Percentiles rank a stretch among this genome's conserved stretches.
Conservation (phyloP, 2,329 filamentous ascomycete species). For the Sclerotiophoma versabilis region DNA sequence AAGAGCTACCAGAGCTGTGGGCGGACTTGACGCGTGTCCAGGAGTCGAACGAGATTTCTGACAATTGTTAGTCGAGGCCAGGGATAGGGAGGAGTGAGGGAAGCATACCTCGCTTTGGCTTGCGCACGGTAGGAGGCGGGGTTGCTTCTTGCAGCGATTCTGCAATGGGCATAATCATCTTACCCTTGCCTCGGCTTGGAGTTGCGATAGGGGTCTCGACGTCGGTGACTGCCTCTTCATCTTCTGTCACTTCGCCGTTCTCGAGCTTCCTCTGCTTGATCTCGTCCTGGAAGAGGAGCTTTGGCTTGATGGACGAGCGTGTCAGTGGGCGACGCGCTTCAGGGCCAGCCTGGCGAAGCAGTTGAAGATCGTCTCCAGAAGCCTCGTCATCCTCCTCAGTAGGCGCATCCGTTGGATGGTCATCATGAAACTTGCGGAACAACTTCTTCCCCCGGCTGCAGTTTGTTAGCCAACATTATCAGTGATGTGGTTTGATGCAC, state of each 20-base stretch:
- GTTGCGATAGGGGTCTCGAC: conserved; percentile 52
- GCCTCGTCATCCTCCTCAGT: conserved; percentile 39
- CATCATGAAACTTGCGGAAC: conserved; percentile 71
- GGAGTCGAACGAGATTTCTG: conserved; percentile 62
- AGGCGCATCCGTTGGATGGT: conserved; percentile 44
- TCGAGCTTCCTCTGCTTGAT: conserved; percentile 54
- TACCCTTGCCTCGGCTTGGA: conserved; percentile 38
- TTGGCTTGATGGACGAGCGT: conserved; percentile 74
- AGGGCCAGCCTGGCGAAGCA: conserved; percentile 46
- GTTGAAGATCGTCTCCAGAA: conserved; percentile 50
- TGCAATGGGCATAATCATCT: conserved; percentile 60
- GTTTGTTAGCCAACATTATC: background rate
- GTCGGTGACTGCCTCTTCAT: conserved; percentile 66
- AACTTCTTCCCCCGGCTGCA: conserved; percentile 74
- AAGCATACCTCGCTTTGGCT: conserved; percentile 64
- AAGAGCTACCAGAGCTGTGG: conserved; percentile 44
- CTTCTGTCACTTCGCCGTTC: conserved; percentile 54
- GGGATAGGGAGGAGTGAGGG: too few species aligned
- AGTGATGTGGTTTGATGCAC: conserved; percentile 48
- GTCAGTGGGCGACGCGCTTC: conserved; percentile 61
- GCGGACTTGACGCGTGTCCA: conserved; percentile 71
- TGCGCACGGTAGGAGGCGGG: conserved; percentile 67
- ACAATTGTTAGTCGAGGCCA: conserved; percentile 1
- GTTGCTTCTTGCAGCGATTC: conserved; percentile 56
- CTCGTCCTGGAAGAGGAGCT: conserved; percentile 70